Evolutionary conservation across 768 basidiomycete genomes (phyloP).

Genomic region (Amanita phalloides): DNA sequence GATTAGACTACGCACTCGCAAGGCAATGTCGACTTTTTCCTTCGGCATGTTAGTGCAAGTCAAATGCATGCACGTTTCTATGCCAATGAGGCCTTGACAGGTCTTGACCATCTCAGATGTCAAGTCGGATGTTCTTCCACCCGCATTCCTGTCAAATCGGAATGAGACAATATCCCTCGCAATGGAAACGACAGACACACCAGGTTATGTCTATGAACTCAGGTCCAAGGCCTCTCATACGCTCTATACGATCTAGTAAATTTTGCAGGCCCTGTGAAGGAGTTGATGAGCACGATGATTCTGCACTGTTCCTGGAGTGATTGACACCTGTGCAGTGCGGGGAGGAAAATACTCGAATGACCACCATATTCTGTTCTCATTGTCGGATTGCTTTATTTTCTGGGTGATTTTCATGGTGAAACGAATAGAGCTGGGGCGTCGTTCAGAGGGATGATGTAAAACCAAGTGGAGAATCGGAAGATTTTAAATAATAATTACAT

Average conservation of each 20-base stretch:
- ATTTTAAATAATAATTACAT: background rate
- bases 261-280: constrained; percentile 77
- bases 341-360: constrained; percentile 99
- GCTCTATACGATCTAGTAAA: constrained; percentile 94
- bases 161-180: background rate
- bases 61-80: constrained; percentile 98
- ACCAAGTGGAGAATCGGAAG: constrained; percentile 7
- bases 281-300: background rate
- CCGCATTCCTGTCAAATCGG: constrained; percentile 71
- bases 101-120: constrained; percentile 92
- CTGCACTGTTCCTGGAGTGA: background rate
- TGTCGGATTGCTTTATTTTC: constrained; percentile 79
- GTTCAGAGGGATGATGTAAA: constrained; percentile 12
- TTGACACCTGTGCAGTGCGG: constrained; percentile 78
- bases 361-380: constrained; percentile 91
- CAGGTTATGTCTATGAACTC: constrained; percentile 99
- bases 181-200: constrained; percentile 23
- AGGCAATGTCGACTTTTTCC: constrained; percentile 87
- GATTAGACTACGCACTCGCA: constrained; percentile 47
- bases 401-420: constrained; percentile 84
- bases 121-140: constrained; percentile 89
- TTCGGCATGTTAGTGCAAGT: constrained; percentile 99
- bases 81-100: constrained; percentile 84
- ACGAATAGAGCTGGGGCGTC: constrained; percentile 12
- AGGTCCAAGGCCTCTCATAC: constrained; percentile 90